A percentile compares a stretch with the other conserved stretches of the same genome.
Conservation (phyloP, 139 green algal species). For the Chlorella sp. region DNA sequence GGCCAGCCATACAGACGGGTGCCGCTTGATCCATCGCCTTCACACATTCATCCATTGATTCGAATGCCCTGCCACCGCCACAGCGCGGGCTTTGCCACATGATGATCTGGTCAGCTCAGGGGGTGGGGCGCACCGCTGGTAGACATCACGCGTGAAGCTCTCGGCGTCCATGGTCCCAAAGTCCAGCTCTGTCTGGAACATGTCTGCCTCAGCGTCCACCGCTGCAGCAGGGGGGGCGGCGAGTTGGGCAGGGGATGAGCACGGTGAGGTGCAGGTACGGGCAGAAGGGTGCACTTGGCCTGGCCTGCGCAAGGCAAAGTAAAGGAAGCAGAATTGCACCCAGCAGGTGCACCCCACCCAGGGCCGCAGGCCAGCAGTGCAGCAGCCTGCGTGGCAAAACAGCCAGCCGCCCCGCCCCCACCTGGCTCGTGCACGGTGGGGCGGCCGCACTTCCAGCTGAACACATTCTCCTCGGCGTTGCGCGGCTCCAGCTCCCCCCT, state of each 20-base stretch:
- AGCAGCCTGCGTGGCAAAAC: no score
- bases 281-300: background rate
- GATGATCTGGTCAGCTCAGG: no score
- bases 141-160: constrained; percentile 31
- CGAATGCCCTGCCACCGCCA: no score
- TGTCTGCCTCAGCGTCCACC: constrained; percentile 20
- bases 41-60: no score
- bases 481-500: constrained; percentile 33
- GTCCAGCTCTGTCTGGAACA: constrained; percentile 42
- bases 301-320: no score
- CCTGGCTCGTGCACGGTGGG: constrained; percentile 38
- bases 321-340: no score
- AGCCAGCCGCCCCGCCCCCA: background rate
- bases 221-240: background rate
- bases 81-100: no score
- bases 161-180: constrained; percentile 33
- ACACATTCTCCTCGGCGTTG: constrained; percentile 38
- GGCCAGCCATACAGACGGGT: background rate
- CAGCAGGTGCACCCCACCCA: no score
- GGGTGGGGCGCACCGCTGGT: constrained; percentile 29
- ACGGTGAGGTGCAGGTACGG: background rate
- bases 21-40: no score
- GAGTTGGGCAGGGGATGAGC: background rate
- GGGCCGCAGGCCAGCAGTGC: background rate
- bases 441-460: constrained; percentile 47